Base-by-base conservation (phyloP, 225 moss, liverwort and hornwort genomes). In the Polytrichum formosum region DNA sequence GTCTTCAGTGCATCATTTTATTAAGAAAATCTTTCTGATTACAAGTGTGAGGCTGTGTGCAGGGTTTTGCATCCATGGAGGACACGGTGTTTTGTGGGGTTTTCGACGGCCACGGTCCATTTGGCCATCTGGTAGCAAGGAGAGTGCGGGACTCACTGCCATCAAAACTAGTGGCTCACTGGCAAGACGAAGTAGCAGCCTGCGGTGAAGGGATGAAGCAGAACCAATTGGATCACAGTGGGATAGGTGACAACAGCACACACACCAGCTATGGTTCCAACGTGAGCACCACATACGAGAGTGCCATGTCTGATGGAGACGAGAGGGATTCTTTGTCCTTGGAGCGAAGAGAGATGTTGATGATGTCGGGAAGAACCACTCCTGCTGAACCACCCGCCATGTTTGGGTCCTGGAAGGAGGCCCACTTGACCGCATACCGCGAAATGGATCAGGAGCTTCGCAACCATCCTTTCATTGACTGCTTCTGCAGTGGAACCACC, bases 71-170 rank as follows among this genome's bases (percentile, higher is more conserved):
- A 6, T 70, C 75, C 20, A 77, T 77, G 80, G 82, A 86, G 56
- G 79, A 80, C 54, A 82, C 82, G 0, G 77, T 86, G 4, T 86
- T 86, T 28, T 86, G 86, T 68, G 86, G 86, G 16, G 86, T 86
- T 18, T 86, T 86, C 23, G 86, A 86, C 26, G 86, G 86, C 19
- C 86, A 86, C 23, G 86, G 86, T 18, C 86, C 86, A 2, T 86
- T 77, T 31, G 86, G 86, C 25, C 86, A 86, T 35, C 56, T 83
- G 6, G 86, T 86, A 5, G 86, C 86, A 61, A 72, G 77, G 30
- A 77, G 82, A 53, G 86, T 86, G 27, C 82, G 86, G 33, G 82
- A 86, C 19, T 82, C 86, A 0, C 75, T 86, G 5, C 86, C 86
- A 0, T 82, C 86, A 10, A 86, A 82, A 73, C 63, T 86, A 72